A percentile compares a stretch with the other conserved stretches of the same genome.
phyloP scores from a whole-genome alignment of 176 grass and related monocot species.

The Cocos nucifera region DNA sequence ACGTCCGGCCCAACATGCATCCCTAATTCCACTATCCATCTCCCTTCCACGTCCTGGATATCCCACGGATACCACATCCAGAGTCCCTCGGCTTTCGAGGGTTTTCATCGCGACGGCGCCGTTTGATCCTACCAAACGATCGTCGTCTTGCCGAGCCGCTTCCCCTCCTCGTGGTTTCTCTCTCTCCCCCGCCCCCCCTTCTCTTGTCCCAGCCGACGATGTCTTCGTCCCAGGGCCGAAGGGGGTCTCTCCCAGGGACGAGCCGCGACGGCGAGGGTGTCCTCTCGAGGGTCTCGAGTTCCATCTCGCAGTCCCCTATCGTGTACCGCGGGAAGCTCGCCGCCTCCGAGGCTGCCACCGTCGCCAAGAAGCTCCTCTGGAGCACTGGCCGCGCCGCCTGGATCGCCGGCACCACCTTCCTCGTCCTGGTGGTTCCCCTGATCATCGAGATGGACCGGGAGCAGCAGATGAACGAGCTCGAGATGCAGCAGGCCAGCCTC shows the following conservation, averaged over 20 bases:
- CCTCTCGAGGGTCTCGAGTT: slow-evolving; percentile 14
- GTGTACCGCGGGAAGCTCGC: slow-evolving; percentile 35
- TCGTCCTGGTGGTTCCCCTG: slow-evolving; percentile 67
- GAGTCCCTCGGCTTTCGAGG: too few relatives aligned
- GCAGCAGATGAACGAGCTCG: slow-evolving; percentile 69
- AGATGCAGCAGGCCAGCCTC: slow-evolving; percentile 60
- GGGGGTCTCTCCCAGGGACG: slow-evolving; percentile 13
- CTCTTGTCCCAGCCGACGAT: neutral
- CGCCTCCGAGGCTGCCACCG: slow-evolving; percentile 24
- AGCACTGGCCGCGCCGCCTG: slow-evolving; percentile 83
- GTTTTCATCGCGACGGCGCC: too few relatives aligned
- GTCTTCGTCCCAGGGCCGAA: slow-evolving; percentile 27
- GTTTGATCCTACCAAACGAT: too few relatives aligned
- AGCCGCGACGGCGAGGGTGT: slow-evolving; percentile 34
- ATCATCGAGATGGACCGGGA: slow-evolving; percentile 91
- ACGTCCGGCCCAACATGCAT: too few relatives aligned
- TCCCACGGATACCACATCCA: too few relatives aligned
- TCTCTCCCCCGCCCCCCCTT: too few relatives aligned
- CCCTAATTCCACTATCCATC: too few relatives aligned
- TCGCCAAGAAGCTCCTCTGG: slow-evolving; percentile 53
- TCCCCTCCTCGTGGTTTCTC: too few relatives aligned
- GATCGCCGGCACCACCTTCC: slow-evolving; percentile 87
- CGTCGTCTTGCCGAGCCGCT: too few relatives aligned
- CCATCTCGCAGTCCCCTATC: slow-evolving; percentile 42
- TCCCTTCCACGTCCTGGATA: too few relatives aligned